These are phyloP conservation scores for Wickerhamomyces pijperi DNA, from an alignment of 805 yeast genomes.

Conservation along the genomic window DNA sequence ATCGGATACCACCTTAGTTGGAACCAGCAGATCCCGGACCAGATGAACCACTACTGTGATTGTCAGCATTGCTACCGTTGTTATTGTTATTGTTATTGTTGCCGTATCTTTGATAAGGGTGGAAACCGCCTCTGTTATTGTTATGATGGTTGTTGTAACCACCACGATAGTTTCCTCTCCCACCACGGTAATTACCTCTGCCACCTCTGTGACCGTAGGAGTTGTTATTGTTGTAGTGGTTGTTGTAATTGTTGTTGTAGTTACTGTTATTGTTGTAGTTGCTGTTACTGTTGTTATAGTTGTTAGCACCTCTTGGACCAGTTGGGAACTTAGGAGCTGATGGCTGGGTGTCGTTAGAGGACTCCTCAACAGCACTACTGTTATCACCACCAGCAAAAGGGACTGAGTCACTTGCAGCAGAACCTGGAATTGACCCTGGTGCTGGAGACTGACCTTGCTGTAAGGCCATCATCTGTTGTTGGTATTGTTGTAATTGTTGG, in stretches of 20 bases:
- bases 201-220: slow-evolving; percentile 8
- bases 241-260: slow-evolving; percentile 20
- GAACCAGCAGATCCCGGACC: too few species aligned
- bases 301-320: slow-evolving; percentile 4
- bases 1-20: too few species aligned
- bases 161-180: slow-evolving; percentile 3
- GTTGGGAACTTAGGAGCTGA: slow-evolving; percentile 3
- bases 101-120: slow-evolving; percentile 23
- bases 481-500: slow-evolving; percentile 12
- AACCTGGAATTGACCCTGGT: slow-evolving; percentile 6
- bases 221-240: slow-evolving; percentile 22
- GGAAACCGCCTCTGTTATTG: slow-evolving; percentile 24
- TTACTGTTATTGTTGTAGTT: slow-evolving; percentile 12
- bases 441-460: neutral
- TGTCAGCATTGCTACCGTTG: too few species aligned
- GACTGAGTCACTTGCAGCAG: slow-evolving; percentile 7
- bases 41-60: too few species aligned
- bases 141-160: slow-evolving; percentile 2
- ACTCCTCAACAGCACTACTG: too few species aligned
- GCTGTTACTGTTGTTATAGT: slow-evolving; percentile 24
- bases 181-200: slow-evolving; percentile 1
- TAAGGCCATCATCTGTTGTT: slow-evolving; percentile 1
- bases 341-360: too few species aligned
- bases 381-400: neutral
- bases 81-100: too few species aligned